Percentiles rank a stretch among this genome's conserved stretches.
Conservation (phyloP, 2,329 filamentous ascomycete genomes). For the Ciborinia camelliae region DNA sequence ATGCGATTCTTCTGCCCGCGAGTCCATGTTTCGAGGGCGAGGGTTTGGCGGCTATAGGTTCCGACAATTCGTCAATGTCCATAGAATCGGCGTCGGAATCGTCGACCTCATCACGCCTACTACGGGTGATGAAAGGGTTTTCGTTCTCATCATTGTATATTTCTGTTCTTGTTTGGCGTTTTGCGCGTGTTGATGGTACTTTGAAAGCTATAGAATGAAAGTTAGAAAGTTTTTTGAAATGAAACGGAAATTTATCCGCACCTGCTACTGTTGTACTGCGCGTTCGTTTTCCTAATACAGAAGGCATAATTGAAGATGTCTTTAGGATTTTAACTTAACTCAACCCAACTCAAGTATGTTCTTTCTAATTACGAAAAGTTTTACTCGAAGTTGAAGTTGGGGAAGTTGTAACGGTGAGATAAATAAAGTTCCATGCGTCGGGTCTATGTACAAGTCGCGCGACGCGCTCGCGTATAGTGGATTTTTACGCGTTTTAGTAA, state of each 20-base stretch:
- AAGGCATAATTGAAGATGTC: conserved; percentile 35
- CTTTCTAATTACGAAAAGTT: conserved; percentile 18
- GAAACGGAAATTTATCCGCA: conserved; percentile 32
- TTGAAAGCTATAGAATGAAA: conserved; percentile 26
- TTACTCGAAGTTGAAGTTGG: conserved; percentile 3
- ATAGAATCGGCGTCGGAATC: conserved; percentile 42
- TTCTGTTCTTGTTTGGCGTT: conserved; percentile 43
- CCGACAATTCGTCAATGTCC: conserved; percentile 42
- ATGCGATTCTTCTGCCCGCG: conserved; percentile 41
- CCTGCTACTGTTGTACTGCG: conserved; percentile 40
- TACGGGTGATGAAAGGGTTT: conserved; percentile 50
- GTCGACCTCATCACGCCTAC: conserved; percentile 32
- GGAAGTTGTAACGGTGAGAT: conserved; percentile 13
- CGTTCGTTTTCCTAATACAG: conserved; percentile 48
- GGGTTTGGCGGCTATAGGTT: conserved; percentile 31
- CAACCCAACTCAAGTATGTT: conserved; percentile 17
- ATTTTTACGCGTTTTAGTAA: background rate
- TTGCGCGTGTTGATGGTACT: conserved; percentile 39
- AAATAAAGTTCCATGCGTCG: background rate
- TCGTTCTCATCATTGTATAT: conserved; percentile 64
- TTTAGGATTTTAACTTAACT: background rate
- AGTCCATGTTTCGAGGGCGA: conserved; percentile 48
- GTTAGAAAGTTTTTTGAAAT: conserved; percentile 20
- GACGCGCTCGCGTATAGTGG: conserved; percentile 15
- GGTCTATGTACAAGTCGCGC: conserved; percentile 5